phyloP scores from a whole-genome alignment of 1,284 basidiomycete species.

The Cryptococcus neoformans region DNA sequence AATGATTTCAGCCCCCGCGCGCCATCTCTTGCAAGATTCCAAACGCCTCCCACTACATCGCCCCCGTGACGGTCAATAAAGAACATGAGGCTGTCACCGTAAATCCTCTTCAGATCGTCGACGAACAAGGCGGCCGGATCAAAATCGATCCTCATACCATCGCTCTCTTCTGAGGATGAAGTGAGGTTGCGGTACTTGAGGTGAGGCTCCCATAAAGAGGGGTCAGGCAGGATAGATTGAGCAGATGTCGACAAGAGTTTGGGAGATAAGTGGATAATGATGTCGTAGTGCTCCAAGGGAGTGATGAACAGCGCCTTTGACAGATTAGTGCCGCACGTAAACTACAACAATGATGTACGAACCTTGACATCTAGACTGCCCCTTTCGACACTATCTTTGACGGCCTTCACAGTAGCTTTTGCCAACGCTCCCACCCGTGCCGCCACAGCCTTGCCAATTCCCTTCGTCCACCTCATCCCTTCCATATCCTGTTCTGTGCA shows the following conservation, averaged over 20 bases:
- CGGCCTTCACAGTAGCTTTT: slow-evolving; percentile 60
- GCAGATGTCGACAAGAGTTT: slow-evolving; percentile 66
- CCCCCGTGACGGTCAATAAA: slow-evolving; percentile 88
- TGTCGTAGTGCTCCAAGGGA: slow-evolving; percentile 79
- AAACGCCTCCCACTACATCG: slow-evolving; percentile 72
- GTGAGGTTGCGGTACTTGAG: slow-evolving; percentile 30
- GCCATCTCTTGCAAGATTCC: slow-evolving; percentile 59
- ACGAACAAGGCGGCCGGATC: slow-evolving; percentile 74
- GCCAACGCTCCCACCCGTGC: slow-evolving; percentile 68
- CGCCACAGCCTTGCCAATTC: slow-evolving; percentile 64
- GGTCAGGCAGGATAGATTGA: slow-evolving; percentile 54
- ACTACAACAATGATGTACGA: slow-evolving; percentile 3
- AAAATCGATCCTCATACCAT: slow-evolving; percentile 62
- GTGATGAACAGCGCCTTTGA: slow-evolving; percentile 77
- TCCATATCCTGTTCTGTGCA: slow-evolving; percentile 73
- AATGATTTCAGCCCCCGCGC: slow-evolving; percentile 71
- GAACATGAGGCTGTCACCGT: slow-evolving; percentile 72
- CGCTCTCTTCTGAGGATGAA: slow-evolving; percentile 5
- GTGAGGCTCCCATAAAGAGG: slow-evolving; percentile 34
- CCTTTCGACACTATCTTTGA: slow-evolving; percentile 25
- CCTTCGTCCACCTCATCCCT: slow-evolving; percentile 71
- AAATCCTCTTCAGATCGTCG: slow-evolving; percentile 58
- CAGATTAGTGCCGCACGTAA: neutral
- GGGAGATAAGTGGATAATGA: slow-evolving; percentile 72
- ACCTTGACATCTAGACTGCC: slow-evolving; percentile 36